Base-by-base conservation (phyloP, 306 rosid genomes). In the Pyrus betulifolia region DNA sequence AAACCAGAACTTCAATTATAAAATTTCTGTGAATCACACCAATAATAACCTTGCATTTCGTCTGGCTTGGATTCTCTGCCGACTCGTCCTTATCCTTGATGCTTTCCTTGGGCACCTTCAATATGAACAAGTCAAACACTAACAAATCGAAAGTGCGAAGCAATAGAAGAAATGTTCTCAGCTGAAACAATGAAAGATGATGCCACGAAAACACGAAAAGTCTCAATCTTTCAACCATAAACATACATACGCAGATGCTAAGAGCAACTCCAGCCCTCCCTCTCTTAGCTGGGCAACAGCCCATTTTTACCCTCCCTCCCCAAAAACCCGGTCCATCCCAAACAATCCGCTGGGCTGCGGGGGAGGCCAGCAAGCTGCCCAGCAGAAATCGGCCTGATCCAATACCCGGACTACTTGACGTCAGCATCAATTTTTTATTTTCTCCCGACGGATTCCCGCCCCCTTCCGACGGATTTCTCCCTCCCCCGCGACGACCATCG, bases 31-130 rank as follows among this genome's bases (percentile, higher is more conserved):
- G 60, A 59, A 76, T 77, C 66, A 76, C 52, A 72, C 77, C 35
- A 74, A 74, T 45, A 70, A 75, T 69, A 76, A 96, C 99, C 99
- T 96, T 96, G 99, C 99, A 96, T 80, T 92, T 97, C 46, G 86
- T 79, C 81, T 71, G 87, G 71, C 88, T 82, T 1, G 90, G 63
- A 76, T 75, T 85, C 77, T 88, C 97, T 67, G 84, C 33, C 33
- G 80, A 58, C 65, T 96, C 98, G 23, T 89, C 90, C 76, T 73
- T 75, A 40, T 87, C 89, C 85, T 85, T 83, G 57, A 61, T 71
- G 82, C 80, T 85, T 82, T 90, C 98, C 82, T 75, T 84, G 60
- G 65, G 76, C 81, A 45, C 89, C 97, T 90, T 83, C 70, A 83
- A 67, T 27, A 75, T 27, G 63, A 69, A 4, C 84, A 51, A 27